Evolutionary conservation across 1,284 basidiomycete genomes (phyloP).

Genomic region (Fomitopsis palustris): DNA sequence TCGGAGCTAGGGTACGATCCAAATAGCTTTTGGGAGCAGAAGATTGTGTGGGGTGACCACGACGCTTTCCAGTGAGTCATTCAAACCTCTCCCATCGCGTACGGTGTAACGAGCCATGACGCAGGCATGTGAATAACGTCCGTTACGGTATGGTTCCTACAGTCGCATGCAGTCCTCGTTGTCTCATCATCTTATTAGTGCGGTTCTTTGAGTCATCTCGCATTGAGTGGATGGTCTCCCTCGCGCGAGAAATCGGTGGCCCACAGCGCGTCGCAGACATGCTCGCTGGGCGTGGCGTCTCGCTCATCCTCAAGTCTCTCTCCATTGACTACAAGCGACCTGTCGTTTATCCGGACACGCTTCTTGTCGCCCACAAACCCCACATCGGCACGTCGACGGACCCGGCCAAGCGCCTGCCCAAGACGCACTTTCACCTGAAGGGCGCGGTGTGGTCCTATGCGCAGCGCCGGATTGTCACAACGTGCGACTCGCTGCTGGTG

Average conservation of each 20-base stretch:
- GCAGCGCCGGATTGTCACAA: constrained; percentile 59
- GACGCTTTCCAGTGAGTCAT: constrained; percentile 66
- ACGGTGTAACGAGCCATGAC: neutral
- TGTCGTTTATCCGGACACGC: constrained; percentile 68
- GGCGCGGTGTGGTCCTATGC: constrained; percentile 59
- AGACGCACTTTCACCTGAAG: constrained; percentile 44
- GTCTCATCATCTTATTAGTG: constrained; percentile 10
- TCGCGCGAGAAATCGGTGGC: constrained; percentile 60
- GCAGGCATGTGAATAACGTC: constrained; percentile 75
- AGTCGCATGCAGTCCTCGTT: neutral
- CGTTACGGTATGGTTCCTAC: constrained; percentile 51
- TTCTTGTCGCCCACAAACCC: constrained; percentile 60
- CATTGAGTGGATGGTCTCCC: constrained; percentile 56
- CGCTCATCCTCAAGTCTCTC: constrained; percentile 69
- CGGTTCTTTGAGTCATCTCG: constrained; percentile 68
- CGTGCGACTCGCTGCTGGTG: constrained; percentile 59
- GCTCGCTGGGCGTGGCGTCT: constrained; percentile 57
- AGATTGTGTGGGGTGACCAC: constrained; percentile 71
- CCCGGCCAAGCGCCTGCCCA: constrained; percentile 23
- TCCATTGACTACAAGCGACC: constrained; percentile 62
- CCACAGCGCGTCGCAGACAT: constrained; percentile 48
- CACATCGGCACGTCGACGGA: constrained; percentile 13
- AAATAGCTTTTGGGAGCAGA: constrained; percentile 66
- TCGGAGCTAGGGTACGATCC: constrained; percentile 52
- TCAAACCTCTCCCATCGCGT: neutral